Evolutionary conservation across 805 yeast genomes (phyloP).

Genomic region (Yarrowia sp.): DNA sequence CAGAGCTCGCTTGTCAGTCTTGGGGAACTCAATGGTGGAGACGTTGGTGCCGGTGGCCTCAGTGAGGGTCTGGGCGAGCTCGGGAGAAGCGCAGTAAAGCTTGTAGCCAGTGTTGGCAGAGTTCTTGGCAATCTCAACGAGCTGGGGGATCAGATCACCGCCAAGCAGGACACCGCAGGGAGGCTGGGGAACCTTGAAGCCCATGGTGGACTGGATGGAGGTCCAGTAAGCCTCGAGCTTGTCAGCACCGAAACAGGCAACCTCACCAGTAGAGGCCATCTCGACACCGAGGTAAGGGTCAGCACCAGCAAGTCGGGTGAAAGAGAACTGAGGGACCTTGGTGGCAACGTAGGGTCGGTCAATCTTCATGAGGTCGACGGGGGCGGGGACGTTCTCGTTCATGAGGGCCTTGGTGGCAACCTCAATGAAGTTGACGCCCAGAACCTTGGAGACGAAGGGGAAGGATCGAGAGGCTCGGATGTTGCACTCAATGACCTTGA

Average conservation of each 20-base stretch:
- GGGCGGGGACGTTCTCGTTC: slow-evolving; percentile 71
- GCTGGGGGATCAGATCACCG: slow-evolving; percentile 79
- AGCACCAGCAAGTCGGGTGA: slow-evolving; percentile 98
- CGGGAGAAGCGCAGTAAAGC: slow-evolving; percentile 75
- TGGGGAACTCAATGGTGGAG: slow-evolving; percentile 86
- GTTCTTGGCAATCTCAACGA: slow-evolving; percentile 75
- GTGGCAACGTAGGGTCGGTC: slow-evolving; percentile 87
- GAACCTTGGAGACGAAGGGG: slow-evolving; percentile 98
- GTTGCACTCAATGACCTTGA: slow-evolving; percentile 98
- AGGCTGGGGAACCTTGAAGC: slow-evolving; percentile 91
- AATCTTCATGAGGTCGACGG: slow-evolving; percentile 81
- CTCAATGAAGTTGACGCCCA: slow-evolving; percentile 93
- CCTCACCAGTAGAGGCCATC: slow-evolving; percentile 99
- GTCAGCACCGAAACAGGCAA: slow-evolving; percentile 93
- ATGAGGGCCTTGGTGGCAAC: slow-evolving; percentile 89
- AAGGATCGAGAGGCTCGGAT: slow-evolving; percentile 98
- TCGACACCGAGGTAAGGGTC: slow-evolving; percentile 99
- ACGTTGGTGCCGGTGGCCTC: slow-evolving; percentile 55
- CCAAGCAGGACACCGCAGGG: slow-evolving; percentile 91
- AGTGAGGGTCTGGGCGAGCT: slow-evolving; percentile 73
- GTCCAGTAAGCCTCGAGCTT: slow-evolving; percentile 96
- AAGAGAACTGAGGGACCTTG: slow-evolving; percentile 98
- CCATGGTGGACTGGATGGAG: slow-evolving; percentile 95
- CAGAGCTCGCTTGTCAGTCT: slow-evolving; percentile 87
- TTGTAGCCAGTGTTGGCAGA: slow-evolving; percentile 80